A percentile compares a stretch with the other conserved stretches of the same genome.
Conservation (phyloP, 106 monocot species). For the Xerophyta viscosa region DNA sequence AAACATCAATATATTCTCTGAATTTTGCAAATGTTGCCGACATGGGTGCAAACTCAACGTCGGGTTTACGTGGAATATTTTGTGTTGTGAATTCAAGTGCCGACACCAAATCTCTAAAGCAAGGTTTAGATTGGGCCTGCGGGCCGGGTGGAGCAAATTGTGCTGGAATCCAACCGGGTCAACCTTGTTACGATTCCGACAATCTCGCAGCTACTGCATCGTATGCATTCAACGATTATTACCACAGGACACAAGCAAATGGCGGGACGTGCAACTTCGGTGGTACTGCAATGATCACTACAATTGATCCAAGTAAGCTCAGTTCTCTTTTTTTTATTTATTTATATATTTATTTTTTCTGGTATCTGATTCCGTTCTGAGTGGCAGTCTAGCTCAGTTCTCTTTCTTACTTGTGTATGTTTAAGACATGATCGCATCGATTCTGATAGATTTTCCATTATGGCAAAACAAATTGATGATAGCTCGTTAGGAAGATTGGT, state of each 20-base stretch:
- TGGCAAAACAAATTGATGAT: too few relatives aligned
- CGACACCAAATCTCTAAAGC: constrained; percentile 34
- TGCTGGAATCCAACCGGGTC: constrained; percentile 69
- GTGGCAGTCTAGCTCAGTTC: too few relatives aligned
- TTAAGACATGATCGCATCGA: too few relatives aligned
- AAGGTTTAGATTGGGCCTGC: constrained; percentile 90
- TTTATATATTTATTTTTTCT: too few relatives aligned
- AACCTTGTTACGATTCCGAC: constrained; percentile 55
- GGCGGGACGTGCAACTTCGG: constrained; percentile 73
- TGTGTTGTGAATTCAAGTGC: constrained; percentile 76
- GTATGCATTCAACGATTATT: constrained; percentile 68
- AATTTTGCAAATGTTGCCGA: constrained; percentile 18
- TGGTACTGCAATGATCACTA: constrained; percentile 46
- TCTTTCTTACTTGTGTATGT: too few relatives aligned
- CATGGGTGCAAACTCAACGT: constrained; percentile 8
- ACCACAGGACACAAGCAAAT: constrained; percentile 50
- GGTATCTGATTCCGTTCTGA: too few relatives aligned
- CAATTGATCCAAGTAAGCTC: constrained; percentile 58
- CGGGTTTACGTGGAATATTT: constrained; percentile 36
- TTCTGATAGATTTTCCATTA: too few relatives aligned
- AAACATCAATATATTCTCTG: constrained; percentile 47
- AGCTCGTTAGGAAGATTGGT: too few relatives aligned
- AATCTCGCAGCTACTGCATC: constrained; percentile 45
- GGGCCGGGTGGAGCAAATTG: constrained; percentile 78
- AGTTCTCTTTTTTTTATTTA: background rate